Base-by-base conservation (phyloP, 2,329 filamentous ascomycete genomes). In the Hymenoscyphus linearis region DNA sequence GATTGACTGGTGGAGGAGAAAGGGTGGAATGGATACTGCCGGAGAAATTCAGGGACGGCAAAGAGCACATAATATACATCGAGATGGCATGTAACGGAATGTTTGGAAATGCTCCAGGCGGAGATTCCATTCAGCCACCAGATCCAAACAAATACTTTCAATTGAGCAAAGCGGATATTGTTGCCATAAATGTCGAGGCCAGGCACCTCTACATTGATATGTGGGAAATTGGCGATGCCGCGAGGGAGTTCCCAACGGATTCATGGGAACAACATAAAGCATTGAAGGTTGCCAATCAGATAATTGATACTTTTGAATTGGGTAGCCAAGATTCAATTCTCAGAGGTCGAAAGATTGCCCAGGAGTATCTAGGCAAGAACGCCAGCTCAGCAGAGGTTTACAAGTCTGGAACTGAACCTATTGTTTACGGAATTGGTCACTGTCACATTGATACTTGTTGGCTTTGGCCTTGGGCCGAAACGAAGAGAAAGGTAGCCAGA, bases 41-140 rank as follows among this genome's bases (percentile, higher is more conserved):
- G 9, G 80, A 90, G 57, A 79, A 80, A 16, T 96, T 90, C 77
- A 84, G 90, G 64, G 90, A 96, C 74, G 93, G 91, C 58, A 86
- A 93, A 73, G 85, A 92, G 70, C 93, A 98, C 74, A 85, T 82
- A 18, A 90, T 99, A 70, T 99, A 97, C 75, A 88, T 99, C 66
- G 95, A 99, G 78, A 96, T 98, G 90, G 95, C 95, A 22, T 98
- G 95, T 77, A 99, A 99, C 74, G 87, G 88, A 75, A 98, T 98
- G 93, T 98, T 98, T 77, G 95, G 95, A 68, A 96, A 96, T 74
- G 89, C 92, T 0, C 82, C 88, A 0, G 88, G 88, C 22, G 91
- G 91, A 27, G 91, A 96, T 74, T 85, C 82, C 35, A 98, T 97
- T 68, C 90, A 96, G 73, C 92, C 95, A 14, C 95, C 95, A 0